These are phyloP conservation scores for Carallia brachiata DNA, from an alignment of 345 rosid genomes.

Conservation along the genomic window DNA sequence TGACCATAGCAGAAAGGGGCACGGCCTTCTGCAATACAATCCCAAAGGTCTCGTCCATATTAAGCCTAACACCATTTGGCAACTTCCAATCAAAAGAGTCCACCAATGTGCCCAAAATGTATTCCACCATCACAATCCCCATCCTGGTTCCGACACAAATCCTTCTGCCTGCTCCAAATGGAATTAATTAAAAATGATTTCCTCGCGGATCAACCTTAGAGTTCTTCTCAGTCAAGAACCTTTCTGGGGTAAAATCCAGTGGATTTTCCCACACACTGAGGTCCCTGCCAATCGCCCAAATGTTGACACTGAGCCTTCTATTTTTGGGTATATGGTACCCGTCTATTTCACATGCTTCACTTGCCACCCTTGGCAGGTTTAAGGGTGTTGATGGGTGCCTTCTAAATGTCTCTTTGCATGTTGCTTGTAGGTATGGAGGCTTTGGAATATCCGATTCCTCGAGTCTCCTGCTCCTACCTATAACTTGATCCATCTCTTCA, in stretches of 20 bases:
- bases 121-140: conserved; percentile 51
- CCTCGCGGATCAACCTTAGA: conserved; percentile 44
- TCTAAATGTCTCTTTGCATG: conserved; percentile 54
- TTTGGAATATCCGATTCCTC: conserved; percentile 49
- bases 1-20: conserved; percentile 46
- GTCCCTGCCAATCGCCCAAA: conserved; percentile 69
- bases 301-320: conserved; percentile 46
- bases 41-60: conserved; percentile 63
- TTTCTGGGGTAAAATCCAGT: conserved; percentile 39
- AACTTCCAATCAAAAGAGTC: conserved; percentile 59
- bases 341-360: conserved; percentile 40
- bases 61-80: conserved; percentile 29
- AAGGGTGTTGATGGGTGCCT: conserved; percentile 60
- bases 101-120: conserved; percentile 46
- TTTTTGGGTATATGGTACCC: conserved; percentile 49
- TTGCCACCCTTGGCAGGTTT: conserved; percentile 42
- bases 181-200: conserved; percentile 52
- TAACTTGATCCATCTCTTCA: conserved; percentile 59
- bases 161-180: conserved; percentile 55
- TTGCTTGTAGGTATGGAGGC: conserved; percentile 49
- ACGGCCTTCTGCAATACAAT: conserved; percentile 54
- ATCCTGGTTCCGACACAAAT: conserved; percentile 58
- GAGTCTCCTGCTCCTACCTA: conserved; percentile 47
- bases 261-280: conserved; percentile 53
- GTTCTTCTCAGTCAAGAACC: conserved; percentile 33